A percentile compares a stretch with the other conserved stretches of the same genome.
Conservation (phyloP, 208 protist genomes). For the Trypanosomatidae sp. region DNA sequence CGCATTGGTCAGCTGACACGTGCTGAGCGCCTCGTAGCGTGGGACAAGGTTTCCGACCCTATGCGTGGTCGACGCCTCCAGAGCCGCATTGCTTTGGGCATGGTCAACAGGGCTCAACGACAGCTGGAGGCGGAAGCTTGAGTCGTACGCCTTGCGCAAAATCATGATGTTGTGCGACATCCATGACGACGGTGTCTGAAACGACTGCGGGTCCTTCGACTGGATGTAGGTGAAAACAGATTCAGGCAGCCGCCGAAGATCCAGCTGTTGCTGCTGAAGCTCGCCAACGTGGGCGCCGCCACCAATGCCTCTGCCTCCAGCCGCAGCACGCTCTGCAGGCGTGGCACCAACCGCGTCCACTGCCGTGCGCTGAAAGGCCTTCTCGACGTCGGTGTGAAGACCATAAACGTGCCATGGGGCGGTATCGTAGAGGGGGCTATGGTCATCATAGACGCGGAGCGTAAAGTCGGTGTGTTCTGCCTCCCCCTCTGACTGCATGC, state of each 20-base stretch:
- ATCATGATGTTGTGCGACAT: conserved; percentile 64
- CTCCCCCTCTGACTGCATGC: conserved; percentile 36
- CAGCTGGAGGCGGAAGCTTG: conserved; percentile 74
- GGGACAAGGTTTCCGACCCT: conserved; percentile 26
- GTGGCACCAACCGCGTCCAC: conserved; percentile 35
- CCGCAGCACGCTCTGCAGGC: conserved; percentile 36
- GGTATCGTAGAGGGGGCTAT: conserved; percentile 60
- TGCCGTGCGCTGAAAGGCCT: conserved; percentile 40
- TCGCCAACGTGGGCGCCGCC: conserved; percentile 23
- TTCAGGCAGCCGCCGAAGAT: conserved; percentile 52
- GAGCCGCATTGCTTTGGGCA: conserved; percentile 7
- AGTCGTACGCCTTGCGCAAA: conserved; percentile 66
- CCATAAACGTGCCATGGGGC: conserved; percentile 65
- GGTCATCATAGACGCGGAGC: conserved; percentile 59
- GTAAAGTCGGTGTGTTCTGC: conserved; percentile 38
- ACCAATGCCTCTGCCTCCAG: conserved; percentile 40
- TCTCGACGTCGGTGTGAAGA: conserved; percentile 40
- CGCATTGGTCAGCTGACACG: conserved; percentile 80
- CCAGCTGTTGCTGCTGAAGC: conserved; percentile 43
- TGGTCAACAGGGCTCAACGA: conserved; percentile 56
- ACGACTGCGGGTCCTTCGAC: conserved; percentile 29
- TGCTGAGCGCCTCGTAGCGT: conserved; percentile 48
- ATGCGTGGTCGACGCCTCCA: conserved; percentile 1
- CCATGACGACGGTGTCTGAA: conserved; percentile 14
- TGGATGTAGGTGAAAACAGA: conserved; percentile 48